Evolutionary conservation across 2,329 filamentous ascomycete genomes (phyloP).

Genomic region (Acephala macrosclerotiorum): DNA sequence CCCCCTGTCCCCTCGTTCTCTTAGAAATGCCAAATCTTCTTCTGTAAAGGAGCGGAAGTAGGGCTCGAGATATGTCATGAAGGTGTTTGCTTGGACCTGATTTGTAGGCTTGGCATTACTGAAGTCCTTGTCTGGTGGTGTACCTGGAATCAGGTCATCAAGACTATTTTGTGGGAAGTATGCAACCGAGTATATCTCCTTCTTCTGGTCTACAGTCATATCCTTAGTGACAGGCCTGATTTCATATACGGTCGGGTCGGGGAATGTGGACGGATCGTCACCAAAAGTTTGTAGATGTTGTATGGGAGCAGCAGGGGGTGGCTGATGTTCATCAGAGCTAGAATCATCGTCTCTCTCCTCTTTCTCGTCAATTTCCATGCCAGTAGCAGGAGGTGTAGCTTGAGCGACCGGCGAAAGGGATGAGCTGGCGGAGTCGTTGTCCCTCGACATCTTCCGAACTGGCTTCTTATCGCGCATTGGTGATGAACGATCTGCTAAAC

Average conservation of each 20-base stretch:
- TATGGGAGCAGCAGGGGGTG: slow-evolving; percentile 64
- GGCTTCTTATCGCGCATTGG: slow-evolving; percentile 36
- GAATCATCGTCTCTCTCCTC: slow-evolving; percentile 60
- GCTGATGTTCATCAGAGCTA: slow-evolving; percentile 65
- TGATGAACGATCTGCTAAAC: slow-evolving; percentile 31
- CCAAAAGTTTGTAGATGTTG: slow-evolving; percentile 84
- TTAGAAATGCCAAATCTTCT: slow-evolving; percentile 91
- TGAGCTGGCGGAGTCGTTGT: slow-evolving; percentile 63
- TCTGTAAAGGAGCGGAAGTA: slow-evolving; percentile 90
- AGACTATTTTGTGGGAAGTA: slow-evolving; percentile 84
- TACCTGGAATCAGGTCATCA: slow-evolving; percentile 84
- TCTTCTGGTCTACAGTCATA: slow-evolving; percentile 87
- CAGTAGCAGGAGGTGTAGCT: slow-evolving; percentile 46
- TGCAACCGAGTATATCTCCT: slow-evolving; percentile 86
- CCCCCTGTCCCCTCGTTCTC: slow-evolving; percentile 86
- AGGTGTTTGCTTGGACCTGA: slow-evolving; percentile 93
- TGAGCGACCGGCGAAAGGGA: slow-evolving; percentile 66
- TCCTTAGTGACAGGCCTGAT: slow-evolving; percentile 77
- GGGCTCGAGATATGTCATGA: slow-evolving; percentile 90
- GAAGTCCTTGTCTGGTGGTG: slow-evolving; percentile 93
- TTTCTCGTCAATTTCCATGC: slow-evolving; percentile 66
- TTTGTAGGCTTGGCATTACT: slow-evolving; percentile 92
- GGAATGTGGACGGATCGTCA: slow-evolving; percentile 88
- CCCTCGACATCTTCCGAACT: slow-evolving; percentile 35
- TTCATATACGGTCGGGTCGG: slow-evolving; percentile 93